Percentiles rank a stretch among this genome's conserved stretches.
Evolutionary conservation across 1,284 basidiomycete species (phyloP).

Genomic region (Pseudozyma hubeiensis): DNA sequence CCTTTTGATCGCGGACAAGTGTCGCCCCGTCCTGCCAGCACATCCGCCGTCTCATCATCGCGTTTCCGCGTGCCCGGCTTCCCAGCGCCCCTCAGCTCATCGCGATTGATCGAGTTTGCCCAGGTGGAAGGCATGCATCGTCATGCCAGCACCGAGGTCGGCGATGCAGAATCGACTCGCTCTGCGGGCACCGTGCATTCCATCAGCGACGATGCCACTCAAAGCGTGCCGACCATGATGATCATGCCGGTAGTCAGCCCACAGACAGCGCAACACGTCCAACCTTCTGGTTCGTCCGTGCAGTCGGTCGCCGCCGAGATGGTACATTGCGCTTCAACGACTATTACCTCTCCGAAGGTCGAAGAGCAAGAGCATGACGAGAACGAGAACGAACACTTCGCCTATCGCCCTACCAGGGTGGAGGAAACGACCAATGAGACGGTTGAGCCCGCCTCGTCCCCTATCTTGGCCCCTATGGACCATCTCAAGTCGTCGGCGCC

Average conservation of each 20-base stretch:
- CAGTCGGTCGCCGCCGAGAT: constrained; percentile 6
- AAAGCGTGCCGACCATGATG: not conserved
- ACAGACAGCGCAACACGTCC: not conserved
- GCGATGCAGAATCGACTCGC: constrained; percentile 15
- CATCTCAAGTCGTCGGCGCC: constrained; percentile 1
- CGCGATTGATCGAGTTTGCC: constrained; percentile 36
- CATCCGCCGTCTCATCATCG: constrained; percentile 37
- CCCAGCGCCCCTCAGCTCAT: constrained; percentile 39
- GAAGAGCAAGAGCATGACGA: not conserved
- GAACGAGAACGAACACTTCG: not conserved
- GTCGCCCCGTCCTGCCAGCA: constrained; percentile 50
- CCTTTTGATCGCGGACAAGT: constrained; percentile 23
- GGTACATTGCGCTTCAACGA: not conserved
- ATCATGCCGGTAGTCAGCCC: not conserved
- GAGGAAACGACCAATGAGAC: not conserved
- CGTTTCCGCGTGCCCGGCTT: constrained; percentile 22
- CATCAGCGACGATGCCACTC: constrained; percentile 7
- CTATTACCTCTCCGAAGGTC: constrained; percentile 2
- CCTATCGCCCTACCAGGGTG: too few relatives aligned
- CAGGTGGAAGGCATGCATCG: constrained; percentile 16
- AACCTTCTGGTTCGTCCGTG: constrained; percentile 1
- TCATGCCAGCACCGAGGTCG: constrained; percentile 16
- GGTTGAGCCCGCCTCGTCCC: not conserved
- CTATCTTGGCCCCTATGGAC: not conserved
- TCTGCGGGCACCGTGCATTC: constrained; percentile 14